These are phyloP conservation scores for Plasmodium berghei DNA, from an alignment of 169 alveolate species.

Conservation along the genomic window DNA sequence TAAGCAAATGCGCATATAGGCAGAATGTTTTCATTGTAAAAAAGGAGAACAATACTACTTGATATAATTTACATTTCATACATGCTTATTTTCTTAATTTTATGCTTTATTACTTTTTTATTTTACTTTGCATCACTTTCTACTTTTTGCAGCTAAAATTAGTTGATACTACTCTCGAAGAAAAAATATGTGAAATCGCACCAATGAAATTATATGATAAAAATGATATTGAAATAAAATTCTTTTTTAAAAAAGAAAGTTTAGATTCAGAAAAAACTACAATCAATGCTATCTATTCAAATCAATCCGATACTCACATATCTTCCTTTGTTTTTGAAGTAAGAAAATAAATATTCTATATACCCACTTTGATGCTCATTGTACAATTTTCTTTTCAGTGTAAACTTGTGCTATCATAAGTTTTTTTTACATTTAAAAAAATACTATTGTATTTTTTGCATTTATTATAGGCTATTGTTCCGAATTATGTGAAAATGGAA, in stretches of 20 bases:
- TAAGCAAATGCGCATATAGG: too few relatives aligned
- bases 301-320: slow-evolving; percentile 29
- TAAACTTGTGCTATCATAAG: not conserved
- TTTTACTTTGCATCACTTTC: not conserved
- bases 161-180: slow-evolving; percentile 3
- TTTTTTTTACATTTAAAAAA: not conserved
- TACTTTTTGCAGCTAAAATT: slow-evolving; percentile 16
- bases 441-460: not conserved
- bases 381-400: not conserved
- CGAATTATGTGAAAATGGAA: slow-evolving; percentile 71
- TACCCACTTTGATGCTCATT: not conserved
- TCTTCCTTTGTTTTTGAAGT: slow-evolving; percentile 74
- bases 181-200: slow-evolving; percentile 17
- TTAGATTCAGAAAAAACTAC: slow-evolving; percentile 54
- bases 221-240: slow-evolving; percentile 48
- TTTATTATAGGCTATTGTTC: slow-evolving; percentile 67
- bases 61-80: too few relatives aligned
- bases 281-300: slow-evolving; percentile 62
- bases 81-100: not conserved
- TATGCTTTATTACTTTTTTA: not conserved
- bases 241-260: slow-evolving; percentile 65
- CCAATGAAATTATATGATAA: slow-evolving; percentile 71
- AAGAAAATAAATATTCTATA: not conserved
- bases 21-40: too few relatives aligned
- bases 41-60: too few relatives aligned